Base-by-base conservation (phyloP, 2,329 filamentous ascomycete species). In the Penicillium sp. region DNA sequence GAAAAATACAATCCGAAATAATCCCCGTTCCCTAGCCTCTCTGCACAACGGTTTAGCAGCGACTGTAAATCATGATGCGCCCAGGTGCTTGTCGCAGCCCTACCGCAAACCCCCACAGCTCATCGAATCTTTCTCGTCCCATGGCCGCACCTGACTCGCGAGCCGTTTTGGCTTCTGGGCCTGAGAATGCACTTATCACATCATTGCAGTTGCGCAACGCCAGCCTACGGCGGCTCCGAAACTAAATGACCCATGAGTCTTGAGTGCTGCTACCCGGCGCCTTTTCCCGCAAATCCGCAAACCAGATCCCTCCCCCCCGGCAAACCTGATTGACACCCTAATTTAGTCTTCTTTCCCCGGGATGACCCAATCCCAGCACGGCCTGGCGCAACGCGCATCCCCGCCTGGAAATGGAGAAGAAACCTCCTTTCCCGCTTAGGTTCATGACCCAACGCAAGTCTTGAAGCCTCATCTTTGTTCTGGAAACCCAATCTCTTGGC, bases 1-100 rank as follows among this genome's bases (percentile, higher is more conserved):
- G 93, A 96, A 66, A 98, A 98, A 81, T 97, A 98, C 81, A 85
- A 83, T 66, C 82, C 83, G 21, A 83, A 83, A 52, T 63, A 61
- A 50, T 44, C 5, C 21, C 29, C 45, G 31, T 38, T 49, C 44
- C 21, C 47, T 47, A 41, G 31, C 29, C 44, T 47, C 31, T 53
- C 48, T 54, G 41, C 49, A 49, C n/a, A 30, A 41, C 29, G 35
- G 44, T 46, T 44, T n/a, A 48, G 44, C 15, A 35, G 48, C 49
- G 21, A 41, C 41, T 29, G 41, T 49, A 38, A 51, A 26, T 29
- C 41, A 8, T 47, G 54, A 45, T 35, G 44, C 23, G 26, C 17
- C 48, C 35, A 55, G 50, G 44, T 45, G 15, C 45, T 56, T 49
- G 13, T 35, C 56, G 29, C 56, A 58, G 41, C 35, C 56, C 29